phyloP scores from a whole-genome alignment of 768 basidiomycete genomes.

The Lactarius indigo region DNA sequence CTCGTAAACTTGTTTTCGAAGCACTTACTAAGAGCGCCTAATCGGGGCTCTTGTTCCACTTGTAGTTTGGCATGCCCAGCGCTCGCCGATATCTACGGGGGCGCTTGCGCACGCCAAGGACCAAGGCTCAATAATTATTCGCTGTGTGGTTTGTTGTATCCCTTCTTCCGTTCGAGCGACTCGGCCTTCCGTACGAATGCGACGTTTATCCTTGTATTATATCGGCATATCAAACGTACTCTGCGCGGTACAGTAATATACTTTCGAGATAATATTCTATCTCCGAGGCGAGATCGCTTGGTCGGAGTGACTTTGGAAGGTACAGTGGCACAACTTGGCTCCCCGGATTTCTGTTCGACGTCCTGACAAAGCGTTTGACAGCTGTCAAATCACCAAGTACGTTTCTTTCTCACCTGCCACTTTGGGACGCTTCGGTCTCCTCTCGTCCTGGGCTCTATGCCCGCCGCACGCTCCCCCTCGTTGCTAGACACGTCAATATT shows the following conservation, averaged over 20 bases:
- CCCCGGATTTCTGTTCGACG: slow-evolving; percentile 3
- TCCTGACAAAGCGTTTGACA: slow-evolving; percentile 6
- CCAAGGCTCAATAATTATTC: slow-evolving; percentile 21
- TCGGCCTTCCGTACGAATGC: neutral
- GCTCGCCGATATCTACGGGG: slow-evolving; percentile 24
- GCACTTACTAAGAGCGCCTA: slow-evolving; percentile 17
- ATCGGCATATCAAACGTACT: neutral
- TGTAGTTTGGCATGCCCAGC: slow-evolving; percentile 27
- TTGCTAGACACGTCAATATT: neutral
- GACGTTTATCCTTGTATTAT: neutral
- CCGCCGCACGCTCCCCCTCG: neutral
- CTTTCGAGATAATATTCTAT: slow-evolving; percentile 1
- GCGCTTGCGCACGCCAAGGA: slow-evolving; percentile 11
- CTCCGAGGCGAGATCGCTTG: neutral
- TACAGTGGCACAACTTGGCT: slow-evolving; percentile 2
- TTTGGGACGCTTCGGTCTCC: neutral
- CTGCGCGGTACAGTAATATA: neutral
- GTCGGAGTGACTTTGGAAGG: slow-evolving; percentile 1
- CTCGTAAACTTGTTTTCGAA: slow-evolving; percentile 3
- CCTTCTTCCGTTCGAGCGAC: neutral
- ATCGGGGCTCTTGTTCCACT: slow-evolving; percentile 16
- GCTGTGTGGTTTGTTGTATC: neutral
- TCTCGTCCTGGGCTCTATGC: neutral
- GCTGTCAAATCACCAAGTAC: slow-evolving; percentile 7
- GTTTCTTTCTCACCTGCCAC: slow-evolving; percentile 9